Conservation (phyloP, 805 yeast genomes). For the Lipomyces yamadae region DNA sequence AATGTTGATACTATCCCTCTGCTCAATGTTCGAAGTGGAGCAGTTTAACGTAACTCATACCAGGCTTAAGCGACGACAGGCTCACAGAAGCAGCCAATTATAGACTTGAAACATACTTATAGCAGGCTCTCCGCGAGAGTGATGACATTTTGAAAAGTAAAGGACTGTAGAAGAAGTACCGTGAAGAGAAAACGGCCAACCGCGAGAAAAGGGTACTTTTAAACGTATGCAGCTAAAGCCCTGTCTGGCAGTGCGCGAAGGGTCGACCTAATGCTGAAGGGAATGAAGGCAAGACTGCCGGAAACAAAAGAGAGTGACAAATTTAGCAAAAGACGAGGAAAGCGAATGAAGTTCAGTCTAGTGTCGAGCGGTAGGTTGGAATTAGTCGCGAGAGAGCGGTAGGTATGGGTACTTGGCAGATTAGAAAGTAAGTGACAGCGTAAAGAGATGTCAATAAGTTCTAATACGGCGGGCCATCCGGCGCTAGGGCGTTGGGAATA, state of each 20-base stretch:
- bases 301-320: neutral
- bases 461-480: constrained; percentile 2
- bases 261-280: neutral
- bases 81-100: neutral
- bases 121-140: constrained; percentile 38
- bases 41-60: neutral
- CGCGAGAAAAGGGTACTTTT: neutral
- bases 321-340: neutral
- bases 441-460: neutral
- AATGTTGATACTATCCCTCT: no score
- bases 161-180: neutral
- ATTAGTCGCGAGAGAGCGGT: neutral
- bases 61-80: neutral
- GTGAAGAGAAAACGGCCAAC: neutral
- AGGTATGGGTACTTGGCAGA: neutral
- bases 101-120: constrained; percentile 30
- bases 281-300: neutral
- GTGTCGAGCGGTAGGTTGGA: neutral
- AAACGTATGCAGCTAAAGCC: no score
- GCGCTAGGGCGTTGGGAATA: neutral
- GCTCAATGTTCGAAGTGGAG: no score
- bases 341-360: no score
- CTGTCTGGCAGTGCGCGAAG: no score
- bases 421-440: neutral
- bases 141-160: constrained; percentile 28